Base-by-base conservation (phyloP, 148 eudicot species). In the Cornus controversa region DNA sequence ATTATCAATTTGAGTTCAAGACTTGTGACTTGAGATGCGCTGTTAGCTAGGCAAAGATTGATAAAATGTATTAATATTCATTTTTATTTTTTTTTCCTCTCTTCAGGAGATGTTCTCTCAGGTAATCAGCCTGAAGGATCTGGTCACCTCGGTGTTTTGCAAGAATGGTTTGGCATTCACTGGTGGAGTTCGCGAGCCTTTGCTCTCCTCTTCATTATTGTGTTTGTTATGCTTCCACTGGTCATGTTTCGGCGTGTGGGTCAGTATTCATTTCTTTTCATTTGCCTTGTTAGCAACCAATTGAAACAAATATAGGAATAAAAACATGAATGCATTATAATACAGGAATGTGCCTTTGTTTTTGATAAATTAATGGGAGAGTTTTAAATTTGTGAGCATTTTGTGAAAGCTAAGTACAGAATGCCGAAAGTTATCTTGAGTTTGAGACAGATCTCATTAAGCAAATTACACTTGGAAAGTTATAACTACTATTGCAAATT, bases 161-260 rank as follows among this genome's bases (percentile, higher is more conserved):
- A 93, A 75, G 92, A 95, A 80, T 93, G 96, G 98, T 95, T 93
- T 75, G 98, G 99, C 22, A 29, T 71, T 57, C 90, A 90, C 16
- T 95, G 98, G 99, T 95, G 99, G 98, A 95, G 84, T 23, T 50
- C 88, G 42, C 94, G 99, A 7, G 75, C 87, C 20, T 84, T 82
- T 53, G 89, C 97, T 2, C 90, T 93, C 26, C 83, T 95, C 69
- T 75, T 86, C 66, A 45, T 93, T 4, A 75, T 87, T 6, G 68
- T 89, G 71, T 89, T 95, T 78, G 75, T 93, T 66, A 82, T 95
- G 82, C 88, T 95, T 63, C 99, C 99, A 7, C 80, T 93, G 11
- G 91, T 89, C 73, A 83, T 89, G 37, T 85, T 72, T 67, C 90
- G 97, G 6, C 92, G 96, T 34, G 89, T 95, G n/a, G 96, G 99